Evolutionary conservation across 2,329 filamentous ascomycete genomes (phyloP), one percentile per base, ranked within the genome.

Genomic region (Venturia pyrina): DNA sequence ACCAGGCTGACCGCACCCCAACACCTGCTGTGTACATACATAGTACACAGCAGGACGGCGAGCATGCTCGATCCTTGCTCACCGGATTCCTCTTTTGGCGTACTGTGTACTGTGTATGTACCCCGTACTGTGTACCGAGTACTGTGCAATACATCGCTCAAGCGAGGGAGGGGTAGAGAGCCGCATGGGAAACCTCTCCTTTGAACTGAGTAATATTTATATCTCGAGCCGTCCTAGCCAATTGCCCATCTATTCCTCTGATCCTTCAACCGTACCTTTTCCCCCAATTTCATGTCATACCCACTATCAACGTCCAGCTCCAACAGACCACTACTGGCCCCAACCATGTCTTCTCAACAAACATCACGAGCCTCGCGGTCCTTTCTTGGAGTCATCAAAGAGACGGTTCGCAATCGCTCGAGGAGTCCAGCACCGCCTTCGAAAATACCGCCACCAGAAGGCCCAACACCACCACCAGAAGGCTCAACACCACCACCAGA

Each of bases 1-100:
- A 57, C 32, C 17, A 10, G n/a, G 53, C 53, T 57, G 53, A 57
- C 53, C 53, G 53, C 48, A 56, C 50, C 50, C 50, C n/a, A n/a
- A 3, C 34, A 37, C 15, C 50, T 6, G 17, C 46, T n/a, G n/a
- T n/a, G n/a, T n/a, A n/a, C n/a, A n/a, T n/a, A n/a, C n/a, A n/a
- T n/a, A n/a, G n/a, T n/a, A n/a, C n/a, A n/a, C n/a, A n/a, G n/a
- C n/a, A n/a, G n/a, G n/a, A n/a, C n/a, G n/a, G n/a, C n/a, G 24
- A 19, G 24, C 24, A 19, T 34, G 28, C 53, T n/a, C 32, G 32
- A 2, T n/a, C 53, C 53, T 8, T 57, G 53, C 53, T 37, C 53
- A 57, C 53, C 53, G 28, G 32, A 57, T n/a, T n/a, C n/a, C 28
- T 37, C 53, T 1, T 37, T 37, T 10, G 32, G 53, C 2, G 6